Evolutionary conservation across 495 filamentous ascomycete genomes (phyloP).

Genomic region (Gamarada debralockiae): DNA sequence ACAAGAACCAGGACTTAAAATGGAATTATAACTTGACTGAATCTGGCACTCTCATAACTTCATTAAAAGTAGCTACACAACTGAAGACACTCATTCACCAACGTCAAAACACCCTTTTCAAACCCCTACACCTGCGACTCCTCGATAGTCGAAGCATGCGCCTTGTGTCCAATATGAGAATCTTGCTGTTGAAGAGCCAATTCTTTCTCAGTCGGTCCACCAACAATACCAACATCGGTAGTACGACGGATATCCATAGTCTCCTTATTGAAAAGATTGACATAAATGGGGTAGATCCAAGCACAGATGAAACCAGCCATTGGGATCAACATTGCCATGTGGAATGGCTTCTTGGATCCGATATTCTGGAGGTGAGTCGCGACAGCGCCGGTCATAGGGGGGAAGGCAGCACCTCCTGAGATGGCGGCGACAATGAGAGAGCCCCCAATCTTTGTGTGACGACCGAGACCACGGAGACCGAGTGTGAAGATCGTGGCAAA

Average conservation of each 20-base stretch:
- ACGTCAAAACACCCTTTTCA: not conserved
- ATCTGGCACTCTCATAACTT: too few relatives aligned
- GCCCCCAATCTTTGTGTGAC: slow-evolving; percentile 64
- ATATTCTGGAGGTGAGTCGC: slow-evolving; percentile 8
- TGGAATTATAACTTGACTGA: too few relatives aligned
- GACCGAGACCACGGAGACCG: slow-evolving; percentile 61
- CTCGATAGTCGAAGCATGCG: not conserved
- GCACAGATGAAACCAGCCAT: slow-evolving; percentile 28
- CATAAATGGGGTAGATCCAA: slow-evolving; percentile 30
- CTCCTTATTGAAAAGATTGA: slow-evolving; percentile 17
- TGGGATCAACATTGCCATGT: slow-evolving; percentile 32
- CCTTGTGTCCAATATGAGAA: not conserved
- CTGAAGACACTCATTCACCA: too few relatives aligned
- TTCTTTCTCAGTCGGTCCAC: not conserved
- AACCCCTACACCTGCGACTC: not conserved
- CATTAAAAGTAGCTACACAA: too few relatives aligned
- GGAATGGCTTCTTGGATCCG: slow-evolving; percentile 17
- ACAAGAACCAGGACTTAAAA: too few relatives aligned
- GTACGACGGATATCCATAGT: not conserved
- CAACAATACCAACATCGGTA: not conserved
- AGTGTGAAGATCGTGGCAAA: slow-evolving; percentile 71
- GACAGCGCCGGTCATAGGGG: slow-evolving; percentile 56
- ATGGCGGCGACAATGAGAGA: slow-evolving; percentile 49
- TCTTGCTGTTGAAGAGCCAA: not conserved
- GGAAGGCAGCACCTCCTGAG: slow-evolving; percentile 60